Evolutionary conservation across 352 stramenopile genomes (phyloP).

Genomic region (Aphanomyces stellatus): DNA sequence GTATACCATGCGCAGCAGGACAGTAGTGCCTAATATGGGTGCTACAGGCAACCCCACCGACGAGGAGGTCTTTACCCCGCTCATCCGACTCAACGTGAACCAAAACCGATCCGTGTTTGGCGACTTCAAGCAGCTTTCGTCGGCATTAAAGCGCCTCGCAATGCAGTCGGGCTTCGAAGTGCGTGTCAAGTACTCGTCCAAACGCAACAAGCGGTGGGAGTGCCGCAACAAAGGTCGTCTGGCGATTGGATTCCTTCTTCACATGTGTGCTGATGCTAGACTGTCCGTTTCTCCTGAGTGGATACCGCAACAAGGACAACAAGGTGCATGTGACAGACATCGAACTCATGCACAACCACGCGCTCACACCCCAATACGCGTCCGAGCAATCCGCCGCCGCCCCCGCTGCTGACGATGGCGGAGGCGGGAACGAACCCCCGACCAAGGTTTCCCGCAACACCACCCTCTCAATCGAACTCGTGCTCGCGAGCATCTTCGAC

Average conservation of each 20-base stretch:
- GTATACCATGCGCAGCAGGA: too few species aligned
- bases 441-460: slow-evolving; percentile 11
- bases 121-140: slow-evolving; percentile 19
- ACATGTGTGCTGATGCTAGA: slow-evolving; percentile 8
- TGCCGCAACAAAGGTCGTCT: background rate
- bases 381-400: too few species aligned
- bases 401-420: background rate
- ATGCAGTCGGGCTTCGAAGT: slow-evolving; percentile 20
- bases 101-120: slow-evolving; percentile 16
- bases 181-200: slow-evolving; percentile 21
- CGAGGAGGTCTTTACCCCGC: background rate
- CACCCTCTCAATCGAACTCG: slow-evolving; percentile 18
- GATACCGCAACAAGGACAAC: slow-evolving; percentile 20
- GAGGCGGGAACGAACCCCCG: background rate
- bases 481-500: slow-evolving; percentile 16
- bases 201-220: slow-evolving; percentile 19
- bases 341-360: slow-evolving; percentile 17
- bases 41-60: background rate
- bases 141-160: slow-evolving; percentile 14
- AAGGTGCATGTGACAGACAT: slow-evolving; percentile 19
- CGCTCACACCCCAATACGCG: background rate
- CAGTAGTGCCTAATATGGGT: too few species aligned
- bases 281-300: slow-evolving; percentile 13
- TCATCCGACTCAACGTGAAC: slow-evolving; percentile 14
- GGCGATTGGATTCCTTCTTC: background rate